Conservation (phyloP, 2,329 filamentous ascomycete genomes). For the Claviceps fusiformis region DNA sequence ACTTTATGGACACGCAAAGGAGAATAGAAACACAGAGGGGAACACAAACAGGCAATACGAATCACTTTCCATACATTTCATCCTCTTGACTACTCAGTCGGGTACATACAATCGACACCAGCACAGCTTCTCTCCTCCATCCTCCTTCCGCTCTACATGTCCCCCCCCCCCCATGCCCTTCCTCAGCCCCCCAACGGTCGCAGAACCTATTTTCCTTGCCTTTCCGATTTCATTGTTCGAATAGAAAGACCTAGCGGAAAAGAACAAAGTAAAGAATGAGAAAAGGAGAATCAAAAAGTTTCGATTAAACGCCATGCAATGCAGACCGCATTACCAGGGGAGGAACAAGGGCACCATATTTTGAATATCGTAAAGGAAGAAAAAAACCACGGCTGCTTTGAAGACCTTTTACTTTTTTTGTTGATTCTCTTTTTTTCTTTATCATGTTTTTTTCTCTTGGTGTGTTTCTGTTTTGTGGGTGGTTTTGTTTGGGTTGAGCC, state of each 20-base stretch:
- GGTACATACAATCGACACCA: not conserved
- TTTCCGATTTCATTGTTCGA: too few species aligned
- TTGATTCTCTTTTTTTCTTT: not conserved
- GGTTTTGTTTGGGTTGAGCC: not conserved
- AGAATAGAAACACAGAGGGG: too few species aligned
- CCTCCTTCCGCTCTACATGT: too few species aligned
- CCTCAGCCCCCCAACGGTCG: too few species aligned
- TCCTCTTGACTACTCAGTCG: not conserved
- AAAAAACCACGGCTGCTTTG: not conserved
- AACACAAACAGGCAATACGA: not conserved
- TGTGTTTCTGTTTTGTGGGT: too few species aligned
- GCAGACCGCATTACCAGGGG: constrained; percentile 24
- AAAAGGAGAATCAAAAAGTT: not conserved
- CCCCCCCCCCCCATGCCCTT: too few species aligned
- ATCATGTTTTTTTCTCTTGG: too few species aligned
- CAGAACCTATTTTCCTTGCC: too few species aligned
- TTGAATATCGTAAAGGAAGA: constrained; percentile 8
- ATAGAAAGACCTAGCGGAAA: too few species aligned
- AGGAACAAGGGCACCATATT: not conserved
- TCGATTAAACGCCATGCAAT: constrained; percentile 23
- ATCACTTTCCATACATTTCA: not conserved
- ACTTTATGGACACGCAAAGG: too few species aligned
- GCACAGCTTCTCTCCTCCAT: too few species aligned
- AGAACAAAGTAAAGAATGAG: not conserved
- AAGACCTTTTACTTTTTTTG: not conserved